These are phyloP conservation scores for Penicillium taxi DNA, from an alignment of 495 filamentous ascomycete species.

Conservation along the genomic window DNA sequence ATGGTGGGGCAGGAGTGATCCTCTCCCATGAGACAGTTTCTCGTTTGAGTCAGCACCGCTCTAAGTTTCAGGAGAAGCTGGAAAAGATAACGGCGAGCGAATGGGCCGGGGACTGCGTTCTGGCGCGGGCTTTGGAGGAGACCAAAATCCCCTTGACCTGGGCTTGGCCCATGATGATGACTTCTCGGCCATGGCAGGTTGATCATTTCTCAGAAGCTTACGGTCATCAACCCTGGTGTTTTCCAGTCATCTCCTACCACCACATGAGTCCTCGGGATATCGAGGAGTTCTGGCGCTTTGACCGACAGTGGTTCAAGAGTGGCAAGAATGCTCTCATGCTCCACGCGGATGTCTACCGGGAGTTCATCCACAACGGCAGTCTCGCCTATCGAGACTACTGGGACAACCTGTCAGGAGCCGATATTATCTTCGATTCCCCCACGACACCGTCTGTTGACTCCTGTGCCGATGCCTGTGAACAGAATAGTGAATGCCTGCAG, in stretches of 20 bases:
- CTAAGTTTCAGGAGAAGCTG: conserved; percentile 13
- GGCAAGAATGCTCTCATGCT: conserved; percentile 25
- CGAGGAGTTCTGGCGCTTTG: conserved; percentile 36
- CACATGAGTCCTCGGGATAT: conserved; percentile 39
- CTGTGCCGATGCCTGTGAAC: conserved; percentile 32
- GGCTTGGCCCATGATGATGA: conserved; percentile 36
- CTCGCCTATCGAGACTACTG: conserved; percentile 19
- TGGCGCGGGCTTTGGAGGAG: conserved; percentile 33
- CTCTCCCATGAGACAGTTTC: conserved; percentile 26
- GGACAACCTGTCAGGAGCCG: conserved; percentile 25
- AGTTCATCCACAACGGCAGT: conserved; percentile 16
- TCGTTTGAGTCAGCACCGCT: conserved; percentile 14
- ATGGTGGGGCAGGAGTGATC: conserved; percentile 56
- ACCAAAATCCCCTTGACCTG: conserved; percentile 25
- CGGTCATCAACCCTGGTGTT: conserved; percentile 43
- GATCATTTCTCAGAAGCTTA: conserved; percentile 34
- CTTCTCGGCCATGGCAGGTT: conserved; percentile 25
- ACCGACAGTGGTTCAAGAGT: conserved; percentile 36
- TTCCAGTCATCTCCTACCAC: conserved; percentile 40
- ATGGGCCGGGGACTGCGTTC: conserved; percentile 34
- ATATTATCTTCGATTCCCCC: conserved; percentile 14
- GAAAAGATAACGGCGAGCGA: conserved; percentile 23
- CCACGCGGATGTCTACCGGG: conserved; percentile 28
- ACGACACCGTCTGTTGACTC: conserved; percentile 19
- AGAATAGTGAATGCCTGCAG: conserved; percentile 33